phyloP scores from a whole-genome alignment of 148 eudicot species.

The Chenopodium suecicum region DNA sequence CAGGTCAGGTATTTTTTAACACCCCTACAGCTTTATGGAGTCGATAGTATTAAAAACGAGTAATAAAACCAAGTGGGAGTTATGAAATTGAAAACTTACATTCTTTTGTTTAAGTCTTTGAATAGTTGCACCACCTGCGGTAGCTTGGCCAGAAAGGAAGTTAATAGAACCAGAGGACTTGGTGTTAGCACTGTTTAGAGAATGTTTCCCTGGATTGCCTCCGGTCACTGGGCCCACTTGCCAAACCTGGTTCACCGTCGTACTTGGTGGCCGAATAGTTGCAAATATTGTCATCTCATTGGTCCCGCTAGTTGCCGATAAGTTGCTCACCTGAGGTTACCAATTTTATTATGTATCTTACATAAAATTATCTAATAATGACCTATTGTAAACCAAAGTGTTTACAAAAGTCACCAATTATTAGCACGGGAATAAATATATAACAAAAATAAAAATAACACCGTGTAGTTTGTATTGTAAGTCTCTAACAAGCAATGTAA shows the following conservation, averaged over 20 bases:
- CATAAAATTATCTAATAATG: neutral
- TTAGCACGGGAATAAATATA: no score
- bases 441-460: no score
- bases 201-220: slow-evolving; percentile 27
- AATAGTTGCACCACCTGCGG: slow-evolving; percentile 12
- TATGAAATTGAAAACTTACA: slow-evolving; percentile 25
- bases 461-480: no score
- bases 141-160: slow-evolving; percentile 43
- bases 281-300: slow-evolving; percentile 61
- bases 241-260: slow-evolving; percentile 74
- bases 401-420: no score
- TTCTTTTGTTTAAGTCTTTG: slow-evolving; percentile 28
- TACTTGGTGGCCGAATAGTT: slow-evolving; percentile 54
- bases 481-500: no score
- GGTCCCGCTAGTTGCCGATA: slow-evolving; percentile 35
- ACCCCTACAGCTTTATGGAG: no score
- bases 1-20: no score
- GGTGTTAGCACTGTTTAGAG: slow-evolving; percentile 17
- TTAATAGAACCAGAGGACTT: slow-evolving; percentile 44
- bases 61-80: neutral
- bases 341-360: neutral
- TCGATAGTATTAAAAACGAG: no score
- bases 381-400: neutral
- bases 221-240: slow-evolving; percentile 56
- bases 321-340: slow-evolving; percentile 26